Evolutionary conservation across 352 stramenopile species (phyloP).

Genomic region (Aphanomyces stellatus): DNA sequence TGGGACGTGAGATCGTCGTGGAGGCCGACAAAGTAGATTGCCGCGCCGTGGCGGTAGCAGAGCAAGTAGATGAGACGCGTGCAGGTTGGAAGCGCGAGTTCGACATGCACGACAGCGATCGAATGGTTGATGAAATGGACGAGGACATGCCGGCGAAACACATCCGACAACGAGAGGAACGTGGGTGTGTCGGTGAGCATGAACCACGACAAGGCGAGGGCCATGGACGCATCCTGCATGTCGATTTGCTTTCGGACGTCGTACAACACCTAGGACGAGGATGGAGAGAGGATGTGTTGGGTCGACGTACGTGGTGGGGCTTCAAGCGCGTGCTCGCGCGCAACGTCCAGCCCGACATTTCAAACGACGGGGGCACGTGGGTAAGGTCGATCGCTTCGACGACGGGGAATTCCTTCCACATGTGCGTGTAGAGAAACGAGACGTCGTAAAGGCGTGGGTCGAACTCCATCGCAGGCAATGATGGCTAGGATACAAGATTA

Average conservation of each 20-base stretch:
- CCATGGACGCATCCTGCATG: not conserved
- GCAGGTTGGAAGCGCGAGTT: not conserved
- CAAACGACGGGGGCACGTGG: not conserved
- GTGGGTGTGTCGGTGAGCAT: not conserved
- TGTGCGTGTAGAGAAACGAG: not conserved
- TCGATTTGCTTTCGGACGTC: not conserved
- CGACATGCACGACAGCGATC: not conserved
- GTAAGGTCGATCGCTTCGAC: not conserved
- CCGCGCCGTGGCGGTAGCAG: not conserved
- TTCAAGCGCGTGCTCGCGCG: not conserved
- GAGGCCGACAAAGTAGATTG: not conserved
- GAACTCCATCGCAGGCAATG: not conserved
- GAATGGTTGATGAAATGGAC: not conserved
- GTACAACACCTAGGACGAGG: not conserved
- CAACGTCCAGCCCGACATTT: not conserved
- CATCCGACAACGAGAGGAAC: not conserved
- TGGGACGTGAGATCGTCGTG: not conserved
- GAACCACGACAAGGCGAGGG: not conserved
- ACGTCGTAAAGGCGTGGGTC: slow-evolving; percentile 3
- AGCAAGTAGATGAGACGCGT: not conserved
- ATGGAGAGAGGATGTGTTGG: not conserved
- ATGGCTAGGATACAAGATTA: too few species aligned
- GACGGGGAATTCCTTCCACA: not conserved
- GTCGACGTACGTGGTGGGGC: not conserved
- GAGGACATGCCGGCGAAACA: not conserved